Conservation (phyloP, 83 land plant species). For the Thuja plicata region DNA sequence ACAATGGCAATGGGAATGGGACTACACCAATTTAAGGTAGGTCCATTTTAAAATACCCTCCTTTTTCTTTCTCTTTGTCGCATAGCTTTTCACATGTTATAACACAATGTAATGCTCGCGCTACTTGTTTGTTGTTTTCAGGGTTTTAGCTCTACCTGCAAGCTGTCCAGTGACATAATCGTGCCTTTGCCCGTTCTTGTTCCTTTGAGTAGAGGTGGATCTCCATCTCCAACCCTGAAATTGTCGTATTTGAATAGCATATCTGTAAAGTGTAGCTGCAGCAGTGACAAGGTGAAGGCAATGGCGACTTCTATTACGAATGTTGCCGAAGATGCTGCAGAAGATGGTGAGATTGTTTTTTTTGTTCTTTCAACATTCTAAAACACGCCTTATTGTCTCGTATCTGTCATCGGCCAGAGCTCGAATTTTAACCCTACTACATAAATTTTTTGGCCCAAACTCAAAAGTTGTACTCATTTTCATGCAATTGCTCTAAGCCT, state of each 20-base stretch:
- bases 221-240: background rate
- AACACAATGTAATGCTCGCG: background rate
- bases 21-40: background rate
- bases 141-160: background rate
- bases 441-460: background rate
- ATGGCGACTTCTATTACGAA: background rate
- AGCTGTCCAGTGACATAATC: background rate
- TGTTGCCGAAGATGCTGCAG: background rate
- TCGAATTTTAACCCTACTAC: too few relatives aligned
- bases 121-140: background rate
- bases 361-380: background rate
- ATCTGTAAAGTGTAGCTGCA: background rate
- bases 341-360: background rate
- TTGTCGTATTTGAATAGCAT: background rate
- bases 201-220: background rate
- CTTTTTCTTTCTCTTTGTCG: background rate
- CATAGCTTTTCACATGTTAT: background rate
- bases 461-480: background rate
- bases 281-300: background rate
- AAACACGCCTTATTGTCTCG: background rate
- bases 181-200: background rate
- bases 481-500: background rate
- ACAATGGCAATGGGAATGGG: background rate
- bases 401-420: background rate
- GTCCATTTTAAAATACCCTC: background rate